Base-by-base conservation (phyloP, 2,329 filamentous ascomycete genomes). In the Monilinia vaccinii-corymbosi region DNA sequence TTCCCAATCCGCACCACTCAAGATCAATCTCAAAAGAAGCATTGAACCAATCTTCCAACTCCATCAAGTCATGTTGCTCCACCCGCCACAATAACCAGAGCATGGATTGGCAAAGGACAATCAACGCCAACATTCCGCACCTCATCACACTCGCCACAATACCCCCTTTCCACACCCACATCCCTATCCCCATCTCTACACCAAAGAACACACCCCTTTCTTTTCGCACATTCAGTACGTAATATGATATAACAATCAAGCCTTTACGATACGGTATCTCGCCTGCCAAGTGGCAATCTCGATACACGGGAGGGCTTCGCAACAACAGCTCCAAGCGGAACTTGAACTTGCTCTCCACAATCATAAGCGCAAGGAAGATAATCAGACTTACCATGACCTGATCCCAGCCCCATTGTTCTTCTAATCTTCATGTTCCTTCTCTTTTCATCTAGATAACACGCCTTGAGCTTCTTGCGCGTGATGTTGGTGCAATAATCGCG, bases 391-490 rank as follows among this genome's bases (percentile, higher is more conserved):
- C 51, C 51, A 53, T 44, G 42, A n/a, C 38, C 51, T 44, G 38
- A 44, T 53, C 38, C 51, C 38, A 44, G 11, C 31, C 50, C 50
- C 18, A 21, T 28, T 28, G 18, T 13, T n/a, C 36, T 28, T 18
- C 51, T 53, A 21, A 52, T n/a, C 40, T 53, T 53, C 57, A 53
- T 53, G 31, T 59, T 59, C 23, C 42, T 46, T 31, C 34, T 47
- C 40, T 59, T 59, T 31, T 59, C 57, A 38, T 59, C 57, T 4
- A 59, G 40, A 23, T 59, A 59, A 40, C 57, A 59, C 14, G 57
- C 40, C 32, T 59, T 59, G 7, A 59, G 28, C 57, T 59, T 53
- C 48, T 59, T 59, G 18, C 57, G 57, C 5, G 57, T 59, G 4
- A 59, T 34, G 18, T 59, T 59, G 13, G 21, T 16, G 31, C 57